These are phyloP conservation scores for Umbelopsis vinacea DNA, from an alignment of 192 early-diverging fungal species.

Conservation along the genomic window DNA sequence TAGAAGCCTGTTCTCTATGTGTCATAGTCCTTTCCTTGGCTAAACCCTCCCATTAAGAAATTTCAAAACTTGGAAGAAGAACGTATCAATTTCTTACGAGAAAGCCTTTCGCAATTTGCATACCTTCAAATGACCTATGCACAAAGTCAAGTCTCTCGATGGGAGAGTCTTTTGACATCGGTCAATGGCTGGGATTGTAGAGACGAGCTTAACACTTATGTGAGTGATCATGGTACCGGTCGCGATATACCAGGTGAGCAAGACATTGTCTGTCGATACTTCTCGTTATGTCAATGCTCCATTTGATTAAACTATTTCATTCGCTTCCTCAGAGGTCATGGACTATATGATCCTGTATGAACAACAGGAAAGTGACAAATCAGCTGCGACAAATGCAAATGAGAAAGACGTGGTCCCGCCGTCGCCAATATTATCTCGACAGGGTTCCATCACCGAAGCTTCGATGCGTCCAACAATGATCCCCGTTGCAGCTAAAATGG, in stretches of 20 bases:
- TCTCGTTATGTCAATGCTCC: too few species aligned
- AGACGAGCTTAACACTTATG: slow-evolving; percentile 62
- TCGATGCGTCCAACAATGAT: not conserved
- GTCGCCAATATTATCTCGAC: not conserved
- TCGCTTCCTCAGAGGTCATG: not conserved
- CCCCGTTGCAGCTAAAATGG: not conserved
- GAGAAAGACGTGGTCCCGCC: not conserved
- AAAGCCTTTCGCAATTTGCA: slow-evolving; percentile 64
- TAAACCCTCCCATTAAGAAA: slow-evolving; percentile 32
- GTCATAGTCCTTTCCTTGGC: not conserved
- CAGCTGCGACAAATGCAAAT: not conserved
- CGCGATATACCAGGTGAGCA: slow-evolving; percentile 43
- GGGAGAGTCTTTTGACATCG: slow-evolving; percentile 63
- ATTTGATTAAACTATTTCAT: not conserved
- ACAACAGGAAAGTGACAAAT: slow-evolving; percentile 4
- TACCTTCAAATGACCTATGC: slow-evolving; percentile 47
- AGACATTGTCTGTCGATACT: too few species aligned
- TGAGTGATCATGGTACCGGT: slow-evolving; percentile 62
- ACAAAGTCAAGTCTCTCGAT: slow-evolving; percentile 8
- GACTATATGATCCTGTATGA: slow-evolving; percentile 13
- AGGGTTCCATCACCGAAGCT: not conserved
- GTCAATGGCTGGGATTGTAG: slow-evolving; percentile 64
- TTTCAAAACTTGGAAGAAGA: slow-evolving; percentile 68
- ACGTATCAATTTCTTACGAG: slow-evolving; percentile 64
- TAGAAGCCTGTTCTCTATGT: too few species aligned